A percentile compares a stretch with the other conserved stretches of the same genome.
These are phyloP conservation scores for Schwanniomyces sp. DNA, from an alignment of 805 yeast genomes.

Conservation along the genomic window DNA sequence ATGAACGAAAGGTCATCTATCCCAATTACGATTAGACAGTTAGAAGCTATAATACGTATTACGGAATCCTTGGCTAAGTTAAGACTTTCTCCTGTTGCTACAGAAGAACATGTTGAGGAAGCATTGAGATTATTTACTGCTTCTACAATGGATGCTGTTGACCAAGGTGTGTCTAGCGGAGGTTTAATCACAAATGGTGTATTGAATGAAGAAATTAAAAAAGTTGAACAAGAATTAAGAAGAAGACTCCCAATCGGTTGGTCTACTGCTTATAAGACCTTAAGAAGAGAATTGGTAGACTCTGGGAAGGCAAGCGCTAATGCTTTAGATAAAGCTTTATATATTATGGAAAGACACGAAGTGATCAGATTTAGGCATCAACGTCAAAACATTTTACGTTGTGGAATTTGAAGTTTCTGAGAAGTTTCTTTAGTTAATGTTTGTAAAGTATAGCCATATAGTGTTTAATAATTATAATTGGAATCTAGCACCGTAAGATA, in stretches of 20 bases:
- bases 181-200: constrained; percentile 52
- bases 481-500: neutral
- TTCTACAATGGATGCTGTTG: constrained; percentile 95
- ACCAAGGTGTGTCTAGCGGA: constrained; percentile 53
- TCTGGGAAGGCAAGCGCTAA: constrained; percentile 60
- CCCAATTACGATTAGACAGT: constrained; percentile 96
- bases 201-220: constrained; percentile 67
- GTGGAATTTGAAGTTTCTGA: constrained; percentile 50
- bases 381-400: constrained; percentile 74
- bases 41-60: constrained; percentile 95
- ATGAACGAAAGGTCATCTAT: constrained; percentile 90
- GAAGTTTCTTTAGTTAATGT: neutral
- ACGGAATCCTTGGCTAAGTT: constrained; percentile 92
- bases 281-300: constrained; percentile 78
- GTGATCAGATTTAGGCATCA: constrained; percentile 87
- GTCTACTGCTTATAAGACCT: constrained; percentile 84
- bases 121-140: constrained; percentile 94
- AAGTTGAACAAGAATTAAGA: constrained; percentile 80
- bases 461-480: neutral
- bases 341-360: constrained; percentile 80
- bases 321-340: constrained; percentile 81
- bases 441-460: neutral
- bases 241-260: constrained; percentile 95
- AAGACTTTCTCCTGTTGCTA: constrained; percentile 78
- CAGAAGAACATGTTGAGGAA: constrained; percentile 89